These are phyloP conservation scores for Eruca vesicaria DNA, from an alignment of 441 rosid genomes.

Conservation along the genomic window DNA sequence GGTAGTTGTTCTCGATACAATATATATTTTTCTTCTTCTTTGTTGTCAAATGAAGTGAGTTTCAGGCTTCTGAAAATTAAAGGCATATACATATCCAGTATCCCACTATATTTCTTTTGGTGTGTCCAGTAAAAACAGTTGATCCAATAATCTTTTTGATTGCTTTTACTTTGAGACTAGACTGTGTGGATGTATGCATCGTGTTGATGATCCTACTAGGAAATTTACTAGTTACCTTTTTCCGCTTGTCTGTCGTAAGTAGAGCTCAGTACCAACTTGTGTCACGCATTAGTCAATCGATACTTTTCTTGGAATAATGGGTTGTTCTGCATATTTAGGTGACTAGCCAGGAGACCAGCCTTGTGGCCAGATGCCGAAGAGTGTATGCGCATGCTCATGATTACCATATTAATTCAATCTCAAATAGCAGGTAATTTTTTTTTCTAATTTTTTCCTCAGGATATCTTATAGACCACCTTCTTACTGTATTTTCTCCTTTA, in stretches of 20 bases:
- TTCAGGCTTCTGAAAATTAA: constrained; percentile 6
- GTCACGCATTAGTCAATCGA: neutral
- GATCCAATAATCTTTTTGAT: neutral
- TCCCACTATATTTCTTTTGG: neutral
- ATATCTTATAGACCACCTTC: neutral
- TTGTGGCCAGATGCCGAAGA: constrained; percentile 90
- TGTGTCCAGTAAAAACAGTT: neutral
- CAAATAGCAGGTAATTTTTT: constrained; percentile 80
- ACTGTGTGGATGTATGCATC: neutral
- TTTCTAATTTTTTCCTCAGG: neutral
- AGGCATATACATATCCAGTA: constrained; percentile 2
- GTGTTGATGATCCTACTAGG: neutral
- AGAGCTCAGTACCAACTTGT: constrained; percentile 3
- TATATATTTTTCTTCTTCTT: neutral
- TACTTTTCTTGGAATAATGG: constrained; percentile 14
- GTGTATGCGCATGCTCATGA: constrained; percentile 98
- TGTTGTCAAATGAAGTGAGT: neutral
- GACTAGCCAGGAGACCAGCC: constrained; percentile 78
- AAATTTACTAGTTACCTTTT: neutral
- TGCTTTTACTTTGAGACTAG: constrained; percentile 1
- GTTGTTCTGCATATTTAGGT: constrained; percentile 42
- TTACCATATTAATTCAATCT: constrained; percentile 87
- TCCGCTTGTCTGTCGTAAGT: neutral
- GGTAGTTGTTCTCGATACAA: constrained; percentile 69
- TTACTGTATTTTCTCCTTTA: neutral